A percentile compares a stretch with the other conserved stretches of the same genome.
Evolutionary conservation across 176 grass and related monocot species (phyloP).

Genomic region (Oryza glumipatula): DNA sequence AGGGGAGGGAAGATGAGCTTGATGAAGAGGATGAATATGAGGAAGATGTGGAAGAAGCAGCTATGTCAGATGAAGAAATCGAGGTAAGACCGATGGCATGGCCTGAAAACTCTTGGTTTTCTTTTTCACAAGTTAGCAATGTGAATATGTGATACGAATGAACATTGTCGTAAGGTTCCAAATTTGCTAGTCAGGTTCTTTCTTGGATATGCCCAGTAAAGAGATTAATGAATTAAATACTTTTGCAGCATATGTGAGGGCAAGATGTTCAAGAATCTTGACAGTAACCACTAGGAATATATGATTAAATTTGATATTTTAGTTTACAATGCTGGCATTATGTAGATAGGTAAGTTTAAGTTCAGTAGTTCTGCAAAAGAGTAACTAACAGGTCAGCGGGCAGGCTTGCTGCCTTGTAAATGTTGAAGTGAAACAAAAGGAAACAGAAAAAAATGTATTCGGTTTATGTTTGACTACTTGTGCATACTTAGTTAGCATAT

Average conservation of each 20-base stretch:
- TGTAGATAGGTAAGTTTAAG: background rate
- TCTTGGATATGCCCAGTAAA: background rate
- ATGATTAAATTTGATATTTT: background rate
- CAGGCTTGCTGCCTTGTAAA: background rate
- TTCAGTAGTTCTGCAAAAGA: background rate
- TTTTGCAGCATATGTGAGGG: background rate
- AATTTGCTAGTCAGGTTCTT: background rate
- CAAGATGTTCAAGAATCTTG: background rate
- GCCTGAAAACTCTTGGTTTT: background rate
- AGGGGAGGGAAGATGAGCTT: slow-evolving; percentile 69
- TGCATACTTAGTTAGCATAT: background rate
- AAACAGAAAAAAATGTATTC: background rate
- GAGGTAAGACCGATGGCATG: slow-evolving; percentile 46
- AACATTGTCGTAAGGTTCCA: background rate
- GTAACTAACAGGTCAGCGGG: background rate
- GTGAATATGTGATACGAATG: background rate
- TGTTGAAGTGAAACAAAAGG: background rate
- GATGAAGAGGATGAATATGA: slow-evolving; percentile 92
- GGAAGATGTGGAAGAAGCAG: slow-evolving; percentile 65
- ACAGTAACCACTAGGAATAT: background rate
- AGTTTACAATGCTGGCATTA: background rate
- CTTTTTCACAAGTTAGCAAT: slow-evolving; percentile 2
- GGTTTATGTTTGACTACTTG: background rate
- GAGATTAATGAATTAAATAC: background rate
- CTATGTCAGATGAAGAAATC: slow-evolving; percentile 76